Evolutionary conservation across 2,329 filamentous ascomycete species (phyloP), one percentile per base, ranked within the genome.

Genomic region (Exophiala xenobiotica): DNA sequence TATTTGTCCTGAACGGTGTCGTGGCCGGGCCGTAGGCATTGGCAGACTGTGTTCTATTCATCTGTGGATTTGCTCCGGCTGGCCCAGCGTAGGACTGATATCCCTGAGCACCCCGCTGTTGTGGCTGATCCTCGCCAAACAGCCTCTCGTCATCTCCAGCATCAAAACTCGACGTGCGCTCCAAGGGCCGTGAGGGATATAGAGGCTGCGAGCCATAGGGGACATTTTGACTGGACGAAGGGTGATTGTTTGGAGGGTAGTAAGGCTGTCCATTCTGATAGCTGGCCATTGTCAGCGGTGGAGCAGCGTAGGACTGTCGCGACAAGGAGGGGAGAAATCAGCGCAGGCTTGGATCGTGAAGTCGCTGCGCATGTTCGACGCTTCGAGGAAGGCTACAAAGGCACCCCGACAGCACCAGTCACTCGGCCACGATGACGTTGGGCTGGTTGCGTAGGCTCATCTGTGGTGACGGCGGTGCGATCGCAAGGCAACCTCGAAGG

Each of bases 101-200:
- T 51, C 49, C 37, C 26, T 54, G 52, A n/a, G 23, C 42, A 20
- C 33, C 35, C 24, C 45, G 51, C 46, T 14, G 24, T 20, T 46
- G 52, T 33, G 61, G 60, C 39, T 63, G 59, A 23, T 60, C 60
- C 37, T 61, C 60, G 7, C 71, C 69, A 51, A 73, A 71, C 49
- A 83, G 81, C 42, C 74, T 70, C 41, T 77, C 74, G 67, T 92
- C 87, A 67, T 93, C 88, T 58, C 86, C 87, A 60, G 78, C 82
- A 67, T 90, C 85, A 73, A 88, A 90, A 73, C 86, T 92, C 42
- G 81, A 79, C 58, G 82, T 79, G 59, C 87, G 78, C 53, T 71
- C 72, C 56, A 74, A 67, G 38, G 70, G 63, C 52, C 67, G 67
- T 43, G 70, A 68, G 47, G 64, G 51, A 31, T 57, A 54, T 20